Base-by-base conservation (phyloP, 1,139 yeast genomes). In the Geotrichum siamense region DNA sequence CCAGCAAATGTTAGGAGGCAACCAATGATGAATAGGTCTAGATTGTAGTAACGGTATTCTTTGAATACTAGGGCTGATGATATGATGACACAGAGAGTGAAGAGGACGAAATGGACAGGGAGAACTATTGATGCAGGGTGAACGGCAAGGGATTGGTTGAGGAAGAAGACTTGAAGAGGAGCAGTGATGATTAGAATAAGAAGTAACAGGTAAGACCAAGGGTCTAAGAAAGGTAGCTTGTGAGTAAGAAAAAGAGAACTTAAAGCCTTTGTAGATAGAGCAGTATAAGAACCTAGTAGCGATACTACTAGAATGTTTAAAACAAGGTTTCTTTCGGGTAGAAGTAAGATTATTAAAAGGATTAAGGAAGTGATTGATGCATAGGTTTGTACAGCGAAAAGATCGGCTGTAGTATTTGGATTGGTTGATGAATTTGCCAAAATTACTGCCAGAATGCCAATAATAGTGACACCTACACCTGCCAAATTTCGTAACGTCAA, bases 81-180 rank as follows among this genome's bases (percentile, higher is more conserved):
- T 5, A 61, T 39, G 30, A 67, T 61, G 4, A 69, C 71, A 1
- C 70, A 62, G 6, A 65, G 49, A 0, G 73, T 69, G 56, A 71
- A 71, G 20, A 69, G 60, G 8, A 65, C 70, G 55, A 70, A 71
- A 51, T 70, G 74, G 29, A 69, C 63, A 0, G 75, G 75, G 5
- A 71, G 67, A 3, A 71, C 75, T 8, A 64, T 58, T 21, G 72
- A 68, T 3, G 72, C 66, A 15, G 66, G 66, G 45, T 67, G 69
- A 13, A 56, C 52, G 30, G 60, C 60, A 35, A 71, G 56, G 2
- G 71, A 67, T 13, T 62, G 56, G 48, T 65, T 64, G 12, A 71
- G 56, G 34, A 63, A 60, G 17, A 60, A 53, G 16, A 70, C 61
- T 41, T 71, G 74, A 19, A 67, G 50, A 0, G 64, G 56, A 0